These are phyloP conservation scores for Gorgonomyces haynaldii DNA, from an alignment of 192 early-diverging fungal species.

Conservation along the genomic window DNA sequence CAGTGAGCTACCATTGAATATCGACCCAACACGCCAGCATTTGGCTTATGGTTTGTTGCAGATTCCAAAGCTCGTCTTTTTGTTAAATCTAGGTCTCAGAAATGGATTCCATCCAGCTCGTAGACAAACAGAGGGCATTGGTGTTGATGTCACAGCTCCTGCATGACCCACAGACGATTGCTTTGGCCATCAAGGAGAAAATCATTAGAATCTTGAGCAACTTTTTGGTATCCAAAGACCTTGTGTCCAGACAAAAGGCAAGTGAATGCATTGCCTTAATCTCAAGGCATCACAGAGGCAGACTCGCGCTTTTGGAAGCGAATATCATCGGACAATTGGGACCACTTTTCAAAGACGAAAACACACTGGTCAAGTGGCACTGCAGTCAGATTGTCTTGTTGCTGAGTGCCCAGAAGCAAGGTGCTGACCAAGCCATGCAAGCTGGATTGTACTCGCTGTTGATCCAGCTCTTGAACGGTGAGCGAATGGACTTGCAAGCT, in stretches of 20 bases:
- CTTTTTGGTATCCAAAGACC: slow-evolving; percentile 17
- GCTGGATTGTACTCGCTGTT: too few species aligned
- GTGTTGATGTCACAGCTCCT: slow-evolving; percentile 32
- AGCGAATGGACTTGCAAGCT: slow-evolving; percentile 38
- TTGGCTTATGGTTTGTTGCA: slow-evolving; percentile 43
- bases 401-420: too few species aligned
- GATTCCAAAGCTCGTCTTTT: slow-evolving; percentile 38
- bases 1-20: too few species aligned
- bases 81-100: slow-evolving; percentile 17
- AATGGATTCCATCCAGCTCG: slow-evolving; percentile 8
- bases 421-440: too few species aligned
- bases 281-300: slow-evolving; percentile 34
- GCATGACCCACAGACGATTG: slow-evolving; percentile 32
- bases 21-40: slow-evolving; percentile 35
- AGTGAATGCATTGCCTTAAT: slow-evolving; percentile 35
- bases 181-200: slow-evolving; percentile 24
- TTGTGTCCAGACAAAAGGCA: slow-evolving; percentile 33
- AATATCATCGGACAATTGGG: slow-evolving; percentile 3
- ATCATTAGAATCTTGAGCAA: slow-evolving; percentile 19
- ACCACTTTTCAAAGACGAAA: background rate
- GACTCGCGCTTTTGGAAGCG: slow-evolving; percentile 8
- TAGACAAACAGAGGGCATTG: slow-evolving; percentile 23
- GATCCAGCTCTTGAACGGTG: too few species aligned
- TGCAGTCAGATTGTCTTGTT: too few species aligned
- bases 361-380: too few species aligned